Evolutionary conservation across 345 rosid species (phyloP).

Genomic region (Syzygium oleosum): DNA sequence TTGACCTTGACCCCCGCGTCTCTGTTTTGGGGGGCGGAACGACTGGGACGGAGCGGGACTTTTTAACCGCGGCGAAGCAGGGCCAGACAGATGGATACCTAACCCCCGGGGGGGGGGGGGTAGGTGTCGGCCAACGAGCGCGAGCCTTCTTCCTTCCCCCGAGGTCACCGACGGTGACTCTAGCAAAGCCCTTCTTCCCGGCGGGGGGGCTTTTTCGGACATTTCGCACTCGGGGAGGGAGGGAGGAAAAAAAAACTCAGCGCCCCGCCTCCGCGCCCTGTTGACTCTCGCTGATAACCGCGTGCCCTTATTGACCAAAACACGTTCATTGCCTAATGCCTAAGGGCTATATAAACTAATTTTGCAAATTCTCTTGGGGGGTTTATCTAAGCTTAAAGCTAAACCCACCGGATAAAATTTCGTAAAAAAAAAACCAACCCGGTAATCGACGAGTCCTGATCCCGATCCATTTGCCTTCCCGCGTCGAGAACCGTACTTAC

Average conservation of each 20-base stretch:
- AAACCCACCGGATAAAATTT: background rate
- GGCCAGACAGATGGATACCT: background rate
- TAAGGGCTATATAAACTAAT: background rate
- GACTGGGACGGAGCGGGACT: background rate
- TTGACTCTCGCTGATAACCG: background rate
- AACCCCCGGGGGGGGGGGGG: background rate
- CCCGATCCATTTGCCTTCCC: background rate
- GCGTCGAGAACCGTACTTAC: fast-evolving
- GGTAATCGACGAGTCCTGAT: background rate
- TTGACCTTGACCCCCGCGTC: background rate
- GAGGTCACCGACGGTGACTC: background rate
- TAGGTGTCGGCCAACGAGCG: background rate
- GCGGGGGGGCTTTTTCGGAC: background rate
- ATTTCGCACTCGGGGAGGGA: background rate
- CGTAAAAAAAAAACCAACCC: too few relatives aligned
- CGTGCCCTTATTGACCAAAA: background rate
- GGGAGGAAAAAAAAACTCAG: background rate
- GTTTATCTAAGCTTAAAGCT: too few relatives aligned
- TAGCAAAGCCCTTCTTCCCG: background rate
- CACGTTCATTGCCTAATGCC: background rate
- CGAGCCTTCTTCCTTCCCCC: background rate
- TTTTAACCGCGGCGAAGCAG: background rate
- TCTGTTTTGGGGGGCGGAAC: background rate
- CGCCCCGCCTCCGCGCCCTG: background rate
- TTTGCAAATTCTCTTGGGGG: background rate